A percentile compares a stretch with the other conserved stretches of the same genome.
phyloP scores from a whole-genome alignment of 176 grass and related monocot genomes.

The Aechmea fasciata region DNA sequence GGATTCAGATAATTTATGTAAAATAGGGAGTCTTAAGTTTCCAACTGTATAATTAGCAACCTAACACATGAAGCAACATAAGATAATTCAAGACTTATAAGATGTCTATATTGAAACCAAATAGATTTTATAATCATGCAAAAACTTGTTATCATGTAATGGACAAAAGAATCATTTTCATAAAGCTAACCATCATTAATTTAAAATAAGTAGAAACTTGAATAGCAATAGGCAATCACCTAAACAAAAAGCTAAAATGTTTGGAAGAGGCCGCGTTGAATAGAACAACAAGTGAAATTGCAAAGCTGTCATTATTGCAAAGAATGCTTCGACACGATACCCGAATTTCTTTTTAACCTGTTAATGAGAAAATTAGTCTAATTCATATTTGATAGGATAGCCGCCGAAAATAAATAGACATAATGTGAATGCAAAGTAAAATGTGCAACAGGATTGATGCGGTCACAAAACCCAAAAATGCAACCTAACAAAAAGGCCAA shows the following conservation, averaged over 20 bases:
- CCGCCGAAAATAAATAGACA: neutral
- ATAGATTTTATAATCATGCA: neutral
- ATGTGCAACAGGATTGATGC: no score
- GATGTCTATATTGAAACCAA: neutral
- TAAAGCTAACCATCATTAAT: neutral
- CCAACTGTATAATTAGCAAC: no score
- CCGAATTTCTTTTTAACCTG: slow-evolving; percentile 84
- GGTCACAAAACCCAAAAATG: no score
- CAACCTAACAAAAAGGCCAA: no score
- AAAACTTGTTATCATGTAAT: neutral
- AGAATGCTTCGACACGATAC: slow-evolving; percentile 63
- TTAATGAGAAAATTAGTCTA: slow-evolving; percentile 14
- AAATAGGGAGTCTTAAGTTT: no score
- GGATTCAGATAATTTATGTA: no score
- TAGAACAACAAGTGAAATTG: slow-evolving; percentile 94
- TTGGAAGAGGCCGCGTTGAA: slow-evolving; percentile 86
- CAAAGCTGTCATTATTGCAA: slow-evolving; percentile 56
- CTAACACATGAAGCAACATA: no score
- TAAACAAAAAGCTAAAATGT: slow-evolving; percentile 89
- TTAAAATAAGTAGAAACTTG: neutral
- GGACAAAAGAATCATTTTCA: neutral
- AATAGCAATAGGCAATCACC: slow-evolving; percentile 24
- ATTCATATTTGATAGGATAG: neutral
- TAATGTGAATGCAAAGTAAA: neutral
- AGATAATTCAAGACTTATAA: neutral